phyloP scores from a whole-genome alignment of 208 protist species.

The Crithidia bombi region DNA sequence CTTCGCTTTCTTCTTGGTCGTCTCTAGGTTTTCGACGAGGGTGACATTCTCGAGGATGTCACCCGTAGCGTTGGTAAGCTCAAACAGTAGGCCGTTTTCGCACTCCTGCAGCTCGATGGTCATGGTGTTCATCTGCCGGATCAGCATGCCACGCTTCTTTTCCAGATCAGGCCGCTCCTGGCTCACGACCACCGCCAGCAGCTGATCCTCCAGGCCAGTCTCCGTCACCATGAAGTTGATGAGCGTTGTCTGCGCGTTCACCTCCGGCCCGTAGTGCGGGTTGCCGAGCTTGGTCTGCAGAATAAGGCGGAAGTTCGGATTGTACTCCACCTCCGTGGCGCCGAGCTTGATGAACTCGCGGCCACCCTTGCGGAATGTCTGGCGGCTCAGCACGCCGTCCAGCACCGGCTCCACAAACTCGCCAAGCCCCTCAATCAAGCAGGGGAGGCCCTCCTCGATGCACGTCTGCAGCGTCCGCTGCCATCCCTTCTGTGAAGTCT shows the following conservation, averaged over 20 bases:
- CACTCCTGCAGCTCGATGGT: constrained; percentile 98
- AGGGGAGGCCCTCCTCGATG: constrained; percentile 92
- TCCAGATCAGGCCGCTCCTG: constrained; percentile 98
- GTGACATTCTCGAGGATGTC: constrained; percentile 97
- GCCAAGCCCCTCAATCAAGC: constrained; percentile 96
- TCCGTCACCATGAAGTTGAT: constrained; percentile 99
- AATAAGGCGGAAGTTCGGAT: constrained; percentile 96
- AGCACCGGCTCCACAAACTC: constrained; percentile 98
- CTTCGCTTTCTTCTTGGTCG: constrained; percentile 96
- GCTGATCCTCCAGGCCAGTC: constrained; percentile 98
- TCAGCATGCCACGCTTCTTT: constrained; percentile 93
- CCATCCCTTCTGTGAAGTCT: constrained; percentile 93
- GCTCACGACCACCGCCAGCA: constrained; percentile 98
- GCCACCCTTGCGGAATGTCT: constrained; percentile 95
- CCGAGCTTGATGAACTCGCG: constrained; percentile 95
- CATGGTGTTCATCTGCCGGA: constrained; percentile 98
- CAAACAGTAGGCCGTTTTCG: constrained; percentile 97
- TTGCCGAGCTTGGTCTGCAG: constrained; percentile 98
- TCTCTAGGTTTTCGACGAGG: constrained; percentile 97
- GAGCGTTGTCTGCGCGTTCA: constrained; percentile 98
- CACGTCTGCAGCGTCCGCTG: constrained; percentile 92
- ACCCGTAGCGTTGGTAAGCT: constrained; percentile 94
- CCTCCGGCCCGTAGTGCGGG: constrained; percentile 99
- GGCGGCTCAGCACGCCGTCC: constrained; percentile 96
- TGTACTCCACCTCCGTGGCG: constrained; percentile 96